These are phyloP conservation scores for Podaxis carcinomalis DNA, from an alignment of 768 basidiomycete species.

Conservation along the genomic window DNA sequence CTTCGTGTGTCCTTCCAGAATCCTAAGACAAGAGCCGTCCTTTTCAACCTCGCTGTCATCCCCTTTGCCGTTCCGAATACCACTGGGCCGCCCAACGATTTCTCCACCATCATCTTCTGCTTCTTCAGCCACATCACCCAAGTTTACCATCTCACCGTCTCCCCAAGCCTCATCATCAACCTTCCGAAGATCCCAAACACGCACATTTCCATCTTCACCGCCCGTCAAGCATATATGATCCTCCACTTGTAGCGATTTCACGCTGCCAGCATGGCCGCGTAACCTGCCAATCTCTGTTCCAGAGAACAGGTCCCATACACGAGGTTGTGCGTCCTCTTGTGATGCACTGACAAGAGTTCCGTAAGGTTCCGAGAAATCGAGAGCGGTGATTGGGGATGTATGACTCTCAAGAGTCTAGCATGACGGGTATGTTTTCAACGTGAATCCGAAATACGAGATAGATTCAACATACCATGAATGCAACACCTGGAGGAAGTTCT, in stretches of 20 bases:
- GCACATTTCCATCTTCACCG: slow-evolving; percentile 78
- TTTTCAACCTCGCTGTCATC: slow-evolving; percentile 29
- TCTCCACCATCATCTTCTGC: slow-evolving; percentile 49
- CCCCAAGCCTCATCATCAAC: slow-evolving; percentile 71
- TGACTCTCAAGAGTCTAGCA: slow-evolving; percentile 80
- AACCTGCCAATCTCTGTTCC: slow-evolving; percentile 85
- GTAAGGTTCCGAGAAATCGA: slow-evolving; percentile 97
- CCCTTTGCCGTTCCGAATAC: slow-evolving; percentile 35
- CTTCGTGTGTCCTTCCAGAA: slow-evolving; percentile 89
- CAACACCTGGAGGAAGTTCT: slow-evolving; percentile 88
- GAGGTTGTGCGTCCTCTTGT: slow-evolving; percentile 79
- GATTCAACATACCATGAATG: slow-evolving; percentile 77
- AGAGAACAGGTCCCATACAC: slow-evolving; percentile 91
- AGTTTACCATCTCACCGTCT: slow-evolving; percentile 48
- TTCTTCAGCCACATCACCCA: slow-evolving; percentile 66
- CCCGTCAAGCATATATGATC: slow-evolving; percentile 89
- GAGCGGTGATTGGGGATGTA: slow-evolving; percentile 73
- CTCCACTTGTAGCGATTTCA: slow-evolving; percentile 93
- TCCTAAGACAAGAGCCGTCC: slow-evolving; percentile 62
- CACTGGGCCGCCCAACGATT: slow-evolving; percentile 31
- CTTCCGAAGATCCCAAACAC: slow-evolving; percentile 86
- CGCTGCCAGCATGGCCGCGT: slow-evolving; percentile 72
- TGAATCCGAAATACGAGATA: not conserved
- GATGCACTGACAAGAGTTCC: slow-evolving; percentile 88
- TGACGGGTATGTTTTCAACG: not conserved